Evolutionary conservation across 768 basidiomycete genomes (phyloP).

Genomic region (Leccinum variicolor): DNA sequence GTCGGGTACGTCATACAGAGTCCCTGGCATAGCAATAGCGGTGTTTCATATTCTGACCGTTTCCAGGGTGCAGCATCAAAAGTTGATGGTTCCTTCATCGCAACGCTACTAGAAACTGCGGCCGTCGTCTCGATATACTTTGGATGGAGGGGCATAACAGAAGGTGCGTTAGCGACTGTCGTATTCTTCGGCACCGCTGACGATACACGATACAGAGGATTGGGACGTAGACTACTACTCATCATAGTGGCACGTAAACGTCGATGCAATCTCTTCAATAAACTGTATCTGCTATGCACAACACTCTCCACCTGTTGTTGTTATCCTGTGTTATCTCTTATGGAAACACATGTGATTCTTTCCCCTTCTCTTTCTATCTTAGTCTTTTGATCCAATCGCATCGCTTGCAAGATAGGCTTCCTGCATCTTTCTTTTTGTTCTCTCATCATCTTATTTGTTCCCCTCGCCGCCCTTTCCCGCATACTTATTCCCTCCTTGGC

Average conservation of each 20-base stretch:
- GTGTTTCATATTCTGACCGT: conserved; percentile 10
- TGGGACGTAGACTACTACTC: conserved; percentile 54
- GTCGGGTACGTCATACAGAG: conserved; percentile 43
- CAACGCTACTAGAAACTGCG: conserved; percentile 79
- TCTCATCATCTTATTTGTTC: neutral
- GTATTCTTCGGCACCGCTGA: neutral
- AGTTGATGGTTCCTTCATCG: conserved; percentile 85
- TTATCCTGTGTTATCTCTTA: neutral
- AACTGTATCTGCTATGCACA: conserved; percentile 12
- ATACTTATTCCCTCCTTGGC: neutral
- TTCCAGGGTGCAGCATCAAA: conserved; percentile 58
- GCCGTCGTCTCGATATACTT: conserved; percentile 64
- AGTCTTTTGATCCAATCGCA: neutral
- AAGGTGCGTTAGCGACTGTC: conserved; percentile 51
- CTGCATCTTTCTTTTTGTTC: conserved; percentile 1
- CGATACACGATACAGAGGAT: conserved; percentile 32
- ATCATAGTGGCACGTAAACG: conserved; percentile 20
- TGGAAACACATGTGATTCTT: conserved; percentile 5
- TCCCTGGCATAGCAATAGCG: neutral
- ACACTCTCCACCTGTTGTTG: conserved; percentile 3
- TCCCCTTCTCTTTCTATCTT: neutral
- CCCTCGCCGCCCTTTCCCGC: neutral
- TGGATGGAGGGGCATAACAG: conserved; percentile 88
- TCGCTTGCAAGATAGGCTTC: neutral
- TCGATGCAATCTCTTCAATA: neutral